A percentile compares a stretch with the other conserved stretches of the same genome.
phyloP scores from a whole-genome alignment of 148 eudicot species.

The Rhododendron simsii region DNA sequence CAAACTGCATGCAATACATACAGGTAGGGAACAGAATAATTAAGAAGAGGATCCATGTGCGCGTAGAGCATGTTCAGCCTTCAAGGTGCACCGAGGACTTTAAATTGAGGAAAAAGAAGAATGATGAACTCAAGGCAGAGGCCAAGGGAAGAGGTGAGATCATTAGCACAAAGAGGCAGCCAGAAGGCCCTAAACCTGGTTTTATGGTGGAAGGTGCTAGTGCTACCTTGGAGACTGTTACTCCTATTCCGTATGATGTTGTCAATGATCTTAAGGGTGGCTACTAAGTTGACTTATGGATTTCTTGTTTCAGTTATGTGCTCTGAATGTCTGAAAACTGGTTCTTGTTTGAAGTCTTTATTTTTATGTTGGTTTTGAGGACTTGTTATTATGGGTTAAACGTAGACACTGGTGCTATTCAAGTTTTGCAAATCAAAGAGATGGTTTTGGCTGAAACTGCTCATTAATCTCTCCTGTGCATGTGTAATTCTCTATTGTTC shows the following conservation, averaged over 20 bases:
- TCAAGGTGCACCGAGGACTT: constrained; percentile 30
- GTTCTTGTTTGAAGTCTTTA: not conserved
- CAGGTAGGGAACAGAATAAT: constrained; percentile 33
- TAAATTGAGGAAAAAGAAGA: constrained; percentile 22
- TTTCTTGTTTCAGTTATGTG: not conserved
- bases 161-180: constrained; percentile 39
- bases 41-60: constrained; percentile 33
- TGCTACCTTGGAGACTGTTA: constrained; percentile 38
- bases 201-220: constrained; percentile 40
- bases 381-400: not conserved
- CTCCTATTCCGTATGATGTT: constrained; percentile 40
- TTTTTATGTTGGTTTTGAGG: not conserved
- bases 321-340: not conserved
- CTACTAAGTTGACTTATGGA: constrained; percentile 9
- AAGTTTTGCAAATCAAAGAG: not conserved
- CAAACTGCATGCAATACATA: not conserved
- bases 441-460: not conserved
- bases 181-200: constrained; percentile 33
- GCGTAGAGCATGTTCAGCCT: constrained; percentile 32
- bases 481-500: not conserved
- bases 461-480: not conserved
- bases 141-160: constrained; percentile 31
- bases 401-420: not conserved
- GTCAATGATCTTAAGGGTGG: constrained; percentile 43
- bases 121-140: constrained; percentile 31